Conservation (phyloP, 352 stramenopile species). For the Phytopythium delawarense region DNA sequence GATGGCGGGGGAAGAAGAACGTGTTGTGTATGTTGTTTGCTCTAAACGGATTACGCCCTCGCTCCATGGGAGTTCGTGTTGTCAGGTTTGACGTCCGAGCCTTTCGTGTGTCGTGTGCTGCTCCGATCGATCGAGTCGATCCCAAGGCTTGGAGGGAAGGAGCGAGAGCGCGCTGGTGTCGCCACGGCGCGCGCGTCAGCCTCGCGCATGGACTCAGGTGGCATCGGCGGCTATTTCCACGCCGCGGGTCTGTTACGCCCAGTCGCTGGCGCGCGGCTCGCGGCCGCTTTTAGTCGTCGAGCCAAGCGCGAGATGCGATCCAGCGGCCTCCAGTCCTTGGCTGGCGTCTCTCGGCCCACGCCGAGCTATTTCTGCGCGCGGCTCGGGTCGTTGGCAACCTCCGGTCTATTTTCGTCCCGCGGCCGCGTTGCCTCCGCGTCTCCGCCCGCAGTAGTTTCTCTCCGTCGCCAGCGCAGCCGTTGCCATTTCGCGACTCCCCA, state of each 20-base stretch:
- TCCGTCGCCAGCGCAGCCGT: neutral
- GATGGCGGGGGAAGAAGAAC: neutral
- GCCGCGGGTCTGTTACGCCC: neutral
- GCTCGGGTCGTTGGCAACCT: neutral
- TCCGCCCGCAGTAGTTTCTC: constrained; percentile 1
- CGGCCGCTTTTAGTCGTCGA: neutral
- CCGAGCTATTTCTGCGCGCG: neutral
- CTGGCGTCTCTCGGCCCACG: neutral
- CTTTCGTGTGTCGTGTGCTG: neutral
- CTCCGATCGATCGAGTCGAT: no score
- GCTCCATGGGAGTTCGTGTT: neutral
- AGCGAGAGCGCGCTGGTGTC: neutral
- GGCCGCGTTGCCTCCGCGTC: neutral
- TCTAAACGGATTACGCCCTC: neutral
- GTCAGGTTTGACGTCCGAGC: neutral
- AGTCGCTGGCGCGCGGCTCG: neutral
- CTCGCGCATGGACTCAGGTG: neutral
- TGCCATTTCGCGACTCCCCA: constrained; percentile 9
- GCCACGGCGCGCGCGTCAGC: constrained; percentile 1
- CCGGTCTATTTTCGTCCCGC: neutral
- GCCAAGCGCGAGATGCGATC: neutral
- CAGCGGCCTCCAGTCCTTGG: neutral
- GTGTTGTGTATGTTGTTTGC: constrained; percentile 9
- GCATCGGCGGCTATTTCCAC: neutral
- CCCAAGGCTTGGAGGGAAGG: no score